Evolutionary conservation across 768 basidiomycete species (phyloP).

Genomic region (Pulveroboletus sp.): DNA sequence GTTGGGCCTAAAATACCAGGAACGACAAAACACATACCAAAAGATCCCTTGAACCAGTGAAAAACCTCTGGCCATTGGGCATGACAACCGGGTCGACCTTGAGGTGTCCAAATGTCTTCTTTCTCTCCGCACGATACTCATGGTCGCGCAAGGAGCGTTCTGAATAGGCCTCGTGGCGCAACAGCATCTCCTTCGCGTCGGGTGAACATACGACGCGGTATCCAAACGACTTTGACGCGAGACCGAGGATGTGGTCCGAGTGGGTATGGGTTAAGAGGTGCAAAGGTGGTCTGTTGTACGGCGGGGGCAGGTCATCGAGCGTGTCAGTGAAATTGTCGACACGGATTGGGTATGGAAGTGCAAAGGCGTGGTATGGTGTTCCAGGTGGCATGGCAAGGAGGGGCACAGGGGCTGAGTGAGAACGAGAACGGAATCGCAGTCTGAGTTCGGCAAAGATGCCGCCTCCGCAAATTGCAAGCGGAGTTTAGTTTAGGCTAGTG

Average conservation of each 20-base stretch:
- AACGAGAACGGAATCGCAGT: no score
- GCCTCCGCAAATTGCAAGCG: not conserved
- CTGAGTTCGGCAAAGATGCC: not conserved
- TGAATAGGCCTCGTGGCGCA: constrained; percentile 68
- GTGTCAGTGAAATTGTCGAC: constrained; percentile 75
- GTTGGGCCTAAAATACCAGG: not conserved
- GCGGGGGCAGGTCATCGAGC: constrained; percentile 32
- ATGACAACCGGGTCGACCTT: constrained; percentile 50
- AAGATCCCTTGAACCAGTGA: constrained; percentile 61
- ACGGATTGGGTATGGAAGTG: constrained; percentile 78
- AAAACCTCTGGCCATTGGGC: constrained; percentile 47
- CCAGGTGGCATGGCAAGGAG: constrained; percentile 60
- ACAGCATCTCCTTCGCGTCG: constrained; percentile 84
- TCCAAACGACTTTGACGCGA: constrained; percentile 72
- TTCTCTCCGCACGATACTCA: constrained; percentile 28
- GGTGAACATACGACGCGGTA: constrained; percentile 72
- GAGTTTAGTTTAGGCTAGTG: no score
- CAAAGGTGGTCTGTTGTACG: constrained; percentile 40
- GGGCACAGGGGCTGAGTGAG: constrained; percentile 13
- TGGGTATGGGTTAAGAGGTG: constrained; percentile 90
- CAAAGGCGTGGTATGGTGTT: constrained; percentile 74
- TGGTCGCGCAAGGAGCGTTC: constrained; percentile 60
- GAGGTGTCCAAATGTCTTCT: constrained; percentile 64
- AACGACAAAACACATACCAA: constrained; percentile 8
- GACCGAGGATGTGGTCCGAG: constrained; percentile 80